Conservation (phyloP, 2,329 filamentous ascomycete species). For the Leptoxyphium fumago region DNA sequence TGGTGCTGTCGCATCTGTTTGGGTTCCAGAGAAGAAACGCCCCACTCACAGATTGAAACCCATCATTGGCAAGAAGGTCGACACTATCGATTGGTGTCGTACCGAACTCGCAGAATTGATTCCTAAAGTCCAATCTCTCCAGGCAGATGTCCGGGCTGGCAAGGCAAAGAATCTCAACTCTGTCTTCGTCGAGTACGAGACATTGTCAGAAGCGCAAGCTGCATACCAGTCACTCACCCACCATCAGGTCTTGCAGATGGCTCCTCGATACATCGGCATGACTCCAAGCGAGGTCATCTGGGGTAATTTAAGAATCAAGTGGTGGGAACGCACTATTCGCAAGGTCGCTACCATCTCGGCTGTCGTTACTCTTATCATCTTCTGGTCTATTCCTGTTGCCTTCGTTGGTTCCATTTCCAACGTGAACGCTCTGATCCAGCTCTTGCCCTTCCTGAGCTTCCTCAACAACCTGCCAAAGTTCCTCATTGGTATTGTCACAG, state of each 20-base stretch:
- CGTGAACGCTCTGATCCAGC: constrained; percentile 45
- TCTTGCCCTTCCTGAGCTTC: constrained; percentile 45
- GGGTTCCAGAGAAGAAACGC: constrained; percentile 57
- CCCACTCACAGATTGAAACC: constrained; percentile 61
- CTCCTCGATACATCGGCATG: constrained; percentile 70
- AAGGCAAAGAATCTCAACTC: constrained; percentile 53
- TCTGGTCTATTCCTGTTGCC: constrained; percentile 68
- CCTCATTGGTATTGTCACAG: constrained; percentile 73
- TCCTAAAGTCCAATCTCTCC: constrained; percentile 53
- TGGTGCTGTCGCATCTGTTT: constrained; percentile 56
- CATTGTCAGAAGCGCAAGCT: constrained; percentile 68
- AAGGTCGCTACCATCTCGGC: constrained; percentile 55
- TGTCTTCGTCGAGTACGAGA: constrained; percentile 82
- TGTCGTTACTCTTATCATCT: constrained; percentile 64
- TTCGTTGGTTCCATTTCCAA: constrained; percentile 79
- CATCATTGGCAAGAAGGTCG: constrained; percentile 72
- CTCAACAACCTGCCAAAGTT: constrained; percentile 52
- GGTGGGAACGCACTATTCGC: constrained; percentile 72
- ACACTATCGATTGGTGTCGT: constrained; percentile 85
- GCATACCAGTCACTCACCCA: constrained; percentile 80
- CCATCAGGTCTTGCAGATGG: constrained; percentile 75
- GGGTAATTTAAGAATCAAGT: constrained; percentile 66
- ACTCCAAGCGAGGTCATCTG: constrained; percentile 75
- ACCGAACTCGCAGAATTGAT: constrained; percentile 61
- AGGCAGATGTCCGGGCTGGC: constrained; percentile 50